Conservation (phyloP, 73 alveolate species). For the Diophrys sp. region DNA sequence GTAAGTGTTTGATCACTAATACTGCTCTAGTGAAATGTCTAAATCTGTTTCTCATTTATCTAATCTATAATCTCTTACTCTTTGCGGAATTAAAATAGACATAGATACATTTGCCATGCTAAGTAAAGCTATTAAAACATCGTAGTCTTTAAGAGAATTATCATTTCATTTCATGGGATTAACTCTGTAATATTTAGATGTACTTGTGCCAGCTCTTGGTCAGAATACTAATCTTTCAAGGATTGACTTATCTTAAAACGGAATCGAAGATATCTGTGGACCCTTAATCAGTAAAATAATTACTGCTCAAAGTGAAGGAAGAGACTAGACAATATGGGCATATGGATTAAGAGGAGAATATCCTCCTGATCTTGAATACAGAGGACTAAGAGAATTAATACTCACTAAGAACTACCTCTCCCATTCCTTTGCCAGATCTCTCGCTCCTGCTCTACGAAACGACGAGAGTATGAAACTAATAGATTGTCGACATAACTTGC, state of each 20-base stretch:
- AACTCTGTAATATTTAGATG: not conserved
- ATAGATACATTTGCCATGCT: not conserved
- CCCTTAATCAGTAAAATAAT: slow-evolving; percentile 58
- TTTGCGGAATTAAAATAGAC: not conserved
- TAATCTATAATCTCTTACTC: not conserved
- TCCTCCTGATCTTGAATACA: slow-evolving; percentile 45
- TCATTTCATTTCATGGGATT: not conserved
- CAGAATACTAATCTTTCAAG: not conserved
- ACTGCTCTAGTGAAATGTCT: not conserved
- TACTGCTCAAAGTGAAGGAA: slow-evolving; percentile 62
- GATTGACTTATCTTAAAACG: slow-evolving; percentile 49
- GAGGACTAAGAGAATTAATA: slow-evolving; percentile 48
- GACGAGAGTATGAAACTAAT: slow-evolving; percentile 61
- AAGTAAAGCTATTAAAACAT: not conserved
- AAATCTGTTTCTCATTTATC: not conserved
- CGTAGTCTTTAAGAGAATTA: not conserved
- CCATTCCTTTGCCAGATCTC: slow-evolving; percentile 43
- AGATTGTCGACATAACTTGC: slow-evolving; percentile 48
- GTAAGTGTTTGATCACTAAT: not conserved
- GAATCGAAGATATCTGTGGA: slow-evolving; percentile 43
- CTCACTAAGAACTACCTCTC: slow-evolving; percentile 53
- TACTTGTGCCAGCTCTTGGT: not conserved
- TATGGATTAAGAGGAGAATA: slow-evolving; percentile 65
- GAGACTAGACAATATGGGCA: slow-evolving; percentile 66
- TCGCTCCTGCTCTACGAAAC: slow-evolving; percentile 28